Evolutionary conservation across 768 basidiomycete genomes (phyloP).

Genomic region (Pholiota molesta): DNA sequence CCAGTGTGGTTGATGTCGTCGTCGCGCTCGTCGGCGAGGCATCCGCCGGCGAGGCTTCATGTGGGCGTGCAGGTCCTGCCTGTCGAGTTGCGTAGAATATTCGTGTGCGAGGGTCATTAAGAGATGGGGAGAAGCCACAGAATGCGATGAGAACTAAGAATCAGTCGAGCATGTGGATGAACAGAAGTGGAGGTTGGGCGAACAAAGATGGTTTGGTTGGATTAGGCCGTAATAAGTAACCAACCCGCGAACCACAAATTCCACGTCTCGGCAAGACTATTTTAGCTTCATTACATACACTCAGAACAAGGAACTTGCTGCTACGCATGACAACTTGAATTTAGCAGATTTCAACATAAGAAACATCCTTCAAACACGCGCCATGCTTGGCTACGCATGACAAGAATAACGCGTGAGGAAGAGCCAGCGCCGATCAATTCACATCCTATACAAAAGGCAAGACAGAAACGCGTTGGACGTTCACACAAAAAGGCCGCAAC

Average conservation of each 20-base stretch:
- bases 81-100: conserved; percentile 20
- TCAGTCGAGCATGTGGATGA: neutral
- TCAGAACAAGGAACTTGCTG: neutral
- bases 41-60: conserved; percentile 25
- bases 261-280: conserved; percentile 9
- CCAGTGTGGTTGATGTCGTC: conserved; percentile 18
- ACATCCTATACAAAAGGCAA: neutral
- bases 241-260: conserved; percentile 1
- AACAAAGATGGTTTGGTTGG: conserved; percentile 9
- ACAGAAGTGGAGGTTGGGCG: neutral
- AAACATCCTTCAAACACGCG: neutral
- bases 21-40: conserved; percentile 20
- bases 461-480: neutral
- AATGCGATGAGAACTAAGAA: neutral
- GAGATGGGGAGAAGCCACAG: conserved; percentile 9
- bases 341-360: neutral
- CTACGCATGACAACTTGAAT: neutral
- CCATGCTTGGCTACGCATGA: neutral
- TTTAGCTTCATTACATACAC: conserved; percentile 6
- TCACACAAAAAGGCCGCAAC: neutral
- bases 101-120: conserved; percentile 20
- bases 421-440: neutral
- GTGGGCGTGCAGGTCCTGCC: conserved; percentile 27
- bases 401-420: neutral
- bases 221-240: conserved; percentile 1